Percentiles rank a stretch among this genome's conserved stretches.
phyloP scores from a whole-genome alignment of 225 moss, liverwort and hornwort species.

The Marchantia paleacea region DNA sequence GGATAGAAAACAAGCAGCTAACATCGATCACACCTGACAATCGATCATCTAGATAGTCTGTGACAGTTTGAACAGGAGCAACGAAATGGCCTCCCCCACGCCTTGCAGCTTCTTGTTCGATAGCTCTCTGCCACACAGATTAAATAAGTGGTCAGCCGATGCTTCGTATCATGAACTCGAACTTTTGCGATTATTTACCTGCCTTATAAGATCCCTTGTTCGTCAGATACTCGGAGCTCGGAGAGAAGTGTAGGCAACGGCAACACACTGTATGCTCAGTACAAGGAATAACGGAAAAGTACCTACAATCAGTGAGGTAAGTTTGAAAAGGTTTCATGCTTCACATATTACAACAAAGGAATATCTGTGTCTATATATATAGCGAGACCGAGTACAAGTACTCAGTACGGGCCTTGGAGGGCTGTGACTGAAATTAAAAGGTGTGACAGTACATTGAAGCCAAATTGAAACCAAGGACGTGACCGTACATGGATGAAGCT shows the following conservation, averaged over 20 bases:
- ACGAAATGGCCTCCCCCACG: slow-evolving; percentile 93
- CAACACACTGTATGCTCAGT: neutral
- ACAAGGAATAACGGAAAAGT: neutral
- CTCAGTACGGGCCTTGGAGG: too few relatives aligned
- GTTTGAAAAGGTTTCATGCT: too few relatives aligned
- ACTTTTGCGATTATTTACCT: neutral
- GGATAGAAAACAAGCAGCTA: neutral
- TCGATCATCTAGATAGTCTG: slow-evolving; percentile 77
- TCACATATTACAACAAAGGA: too few relatives aligned
- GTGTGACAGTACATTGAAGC: too few relatives aligned
- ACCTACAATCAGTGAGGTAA: neutral
- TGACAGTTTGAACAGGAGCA: slow-evolving; percentile 79
- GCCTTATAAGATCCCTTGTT: neutral
- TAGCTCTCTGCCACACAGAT: slow-evolving; percentile 47
- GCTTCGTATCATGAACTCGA: neutral
- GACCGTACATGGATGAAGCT: too few relatives aligned
- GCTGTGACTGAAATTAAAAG: too few relatives aligned
- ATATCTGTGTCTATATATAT: too few relatives aligned
- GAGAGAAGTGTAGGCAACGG: neutral
- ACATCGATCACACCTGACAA: slow-evolving; percentile 49
- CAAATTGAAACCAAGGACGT: too few relatives aligned
- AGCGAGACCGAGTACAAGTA: too few relatives aligned
- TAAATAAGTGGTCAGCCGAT: neutral
- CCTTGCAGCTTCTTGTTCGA: slow-evolving; percentile 78
- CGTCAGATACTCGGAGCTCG: neutral